phyloP scores from a whole-genome alignment of 306 rosid genomes.

The Inga leiocalycina region DNA sequence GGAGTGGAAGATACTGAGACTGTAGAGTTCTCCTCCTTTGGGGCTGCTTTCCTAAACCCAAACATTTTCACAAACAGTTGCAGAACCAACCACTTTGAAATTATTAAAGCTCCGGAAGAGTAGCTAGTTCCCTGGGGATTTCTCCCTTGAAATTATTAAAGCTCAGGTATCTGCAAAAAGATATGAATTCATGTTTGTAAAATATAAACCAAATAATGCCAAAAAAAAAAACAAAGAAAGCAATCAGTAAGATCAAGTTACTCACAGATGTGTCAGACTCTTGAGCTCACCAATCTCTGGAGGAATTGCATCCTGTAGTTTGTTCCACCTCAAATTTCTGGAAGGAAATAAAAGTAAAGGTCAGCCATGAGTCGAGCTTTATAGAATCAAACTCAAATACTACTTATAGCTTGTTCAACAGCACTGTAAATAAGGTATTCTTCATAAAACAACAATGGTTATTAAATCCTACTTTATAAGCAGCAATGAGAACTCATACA shows the following conservation, averaged over 20 bases:
- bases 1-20: too few species aligned
- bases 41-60: too few species aligned
- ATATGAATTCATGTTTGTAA: slow-evolving; percentile 8
- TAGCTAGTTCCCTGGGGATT: slow-evolving; percentile 92
- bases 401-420: not conserved
- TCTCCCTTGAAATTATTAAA: slow-evolving; percentile 97
- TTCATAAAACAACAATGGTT: slow-evolving; percentile 23
- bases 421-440: not conserved
- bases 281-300: slow-evolving; percentile 94
- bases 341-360: slow-evolving; percentile 25
- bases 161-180: slow-evolving; percentile 74
- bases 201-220: not conserved
- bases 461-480: not conserved
- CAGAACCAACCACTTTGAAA: too few species aligned
- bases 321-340: slow-evolving; percentile 99
- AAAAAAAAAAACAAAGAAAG: not conserved
- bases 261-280: slow-evolving; percentile 97
- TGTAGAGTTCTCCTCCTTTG: too few species aligned
- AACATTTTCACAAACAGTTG: too few species aligned
- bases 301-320: slow-evolving; percentile 93
- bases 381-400: slow-evolving; percentile 8
- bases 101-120: slow-evolving; percentile 71
- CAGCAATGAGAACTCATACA: not conserved
- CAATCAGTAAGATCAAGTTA: slow-evolving; percentile 26
- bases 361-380: slow-evolving; percentile 12